Conservation (phyloP, 2,329 filamentous ascomycete genomes). For the Alternaria novae-zelandiae region DNA sequence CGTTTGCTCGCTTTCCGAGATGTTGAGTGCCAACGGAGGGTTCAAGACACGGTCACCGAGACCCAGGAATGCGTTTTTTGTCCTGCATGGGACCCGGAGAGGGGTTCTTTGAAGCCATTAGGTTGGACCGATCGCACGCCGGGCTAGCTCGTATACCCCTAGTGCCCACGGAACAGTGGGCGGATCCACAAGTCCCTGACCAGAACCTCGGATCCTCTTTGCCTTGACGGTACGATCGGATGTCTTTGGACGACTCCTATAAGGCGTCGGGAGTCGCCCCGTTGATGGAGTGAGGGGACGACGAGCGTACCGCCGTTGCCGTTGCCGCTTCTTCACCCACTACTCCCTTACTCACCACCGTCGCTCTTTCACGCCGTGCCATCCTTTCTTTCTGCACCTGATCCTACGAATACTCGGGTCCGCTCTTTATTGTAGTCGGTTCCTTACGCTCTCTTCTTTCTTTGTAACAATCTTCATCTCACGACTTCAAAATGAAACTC, state of each 20-base stretch:
- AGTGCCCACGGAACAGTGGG: neutral
- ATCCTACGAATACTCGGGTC: neutral
- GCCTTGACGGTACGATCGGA: neutral
- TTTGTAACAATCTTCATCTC: neutral
- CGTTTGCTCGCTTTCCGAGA: neutral
- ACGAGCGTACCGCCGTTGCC: neutral
- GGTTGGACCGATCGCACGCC: neutral
- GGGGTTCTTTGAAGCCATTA: neutral
- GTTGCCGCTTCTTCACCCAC: neutral
- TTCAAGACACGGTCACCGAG: neutral
- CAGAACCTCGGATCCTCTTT: neutral
- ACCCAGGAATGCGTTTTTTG: neutral
- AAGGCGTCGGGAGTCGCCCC: neutral
- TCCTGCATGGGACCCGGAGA: neutral
- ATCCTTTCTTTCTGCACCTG: neutral
- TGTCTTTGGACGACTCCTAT: constrained; percentile 2
- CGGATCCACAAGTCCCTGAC: neutral
- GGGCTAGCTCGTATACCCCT: neutral
- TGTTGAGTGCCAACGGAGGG: neutral
- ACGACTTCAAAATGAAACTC: constrained; percentile 12
- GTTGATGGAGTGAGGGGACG: neutral
- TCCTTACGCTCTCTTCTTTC: neutral
- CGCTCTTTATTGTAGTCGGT: neutral
- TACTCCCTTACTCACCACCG: neutral
- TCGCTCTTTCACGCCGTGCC: neutral